phyloP scores from a whole-genome alignment of 2,329 filamentous ascomycete species.

The Elsinoe ampelina region DNA sequence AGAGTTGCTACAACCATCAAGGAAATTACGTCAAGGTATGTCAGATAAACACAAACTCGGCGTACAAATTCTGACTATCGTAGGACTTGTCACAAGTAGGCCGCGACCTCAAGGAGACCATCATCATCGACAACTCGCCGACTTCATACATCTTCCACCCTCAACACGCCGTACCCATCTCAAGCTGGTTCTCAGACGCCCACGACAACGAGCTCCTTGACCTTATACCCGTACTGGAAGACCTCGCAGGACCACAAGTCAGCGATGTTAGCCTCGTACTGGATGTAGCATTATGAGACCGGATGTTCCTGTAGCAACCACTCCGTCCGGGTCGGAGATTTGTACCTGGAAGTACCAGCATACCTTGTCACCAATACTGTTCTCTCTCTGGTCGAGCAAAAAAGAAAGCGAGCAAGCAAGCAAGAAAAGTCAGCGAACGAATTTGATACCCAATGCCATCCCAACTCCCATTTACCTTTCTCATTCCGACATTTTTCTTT shows the following conservation, averaged over 20 bases:
- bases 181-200: conserved; percentile 99
- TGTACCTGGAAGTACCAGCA: conserved; percentile 4
- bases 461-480: neutral
- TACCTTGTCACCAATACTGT: neutral
- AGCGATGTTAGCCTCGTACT: conserved; percentile 95
- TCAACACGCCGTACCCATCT: conserved; percentile 96
- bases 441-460: conserved; percentile 8
- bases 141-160: conserved; percentile 99
- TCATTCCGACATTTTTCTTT: neutral
- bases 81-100: conserved; percentile 91
- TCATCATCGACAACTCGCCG: conserved; percentile 98
- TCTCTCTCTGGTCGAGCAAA: neutral
- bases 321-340: neutral
- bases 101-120: conserved; percentile 89
- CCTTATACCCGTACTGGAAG: conserved; percentile 94
- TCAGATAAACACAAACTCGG: neutral
- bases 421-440: conserved; percentile 4
- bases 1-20: conserved; percentile 99
- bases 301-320: neutral
- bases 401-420: neutral
- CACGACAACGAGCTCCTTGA: conserved; percentile 98
- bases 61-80: neutral
- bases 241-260: conserved; percentile 79
- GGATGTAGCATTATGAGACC: conserved; percentile 61
- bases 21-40: conserved; percentile 90